phyloP scores from a whole-genome alignment of 331 rosid genomes.

The Acacia pycnantha region DNA sequence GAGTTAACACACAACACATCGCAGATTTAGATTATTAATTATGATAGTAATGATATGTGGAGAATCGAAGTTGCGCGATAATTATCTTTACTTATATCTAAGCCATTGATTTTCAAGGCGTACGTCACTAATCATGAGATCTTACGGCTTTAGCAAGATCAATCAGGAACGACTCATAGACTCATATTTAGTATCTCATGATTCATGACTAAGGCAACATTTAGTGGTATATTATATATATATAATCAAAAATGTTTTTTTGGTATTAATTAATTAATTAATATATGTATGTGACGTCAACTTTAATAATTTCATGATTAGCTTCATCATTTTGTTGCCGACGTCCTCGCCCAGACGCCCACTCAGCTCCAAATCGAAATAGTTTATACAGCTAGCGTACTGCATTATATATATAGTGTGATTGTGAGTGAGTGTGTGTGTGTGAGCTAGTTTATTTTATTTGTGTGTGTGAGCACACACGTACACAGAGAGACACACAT shows the following conservation, averaged over 20 bases:
- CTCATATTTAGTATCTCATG: too few relatives aligned
- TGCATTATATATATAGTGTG: neutral
- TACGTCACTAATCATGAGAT: neutral
- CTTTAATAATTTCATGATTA: neutral
- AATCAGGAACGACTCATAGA: neutral
- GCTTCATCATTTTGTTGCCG: neutral
- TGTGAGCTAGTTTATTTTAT: neutral
- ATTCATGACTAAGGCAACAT: neutral
- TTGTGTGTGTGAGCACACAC: neutral
- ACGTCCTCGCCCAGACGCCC: neutral
- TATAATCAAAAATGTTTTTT: neutral
- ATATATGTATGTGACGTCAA: neutral
- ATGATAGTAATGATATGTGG: neutral
- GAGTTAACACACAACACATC: neutral
- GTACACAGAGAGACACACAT: neutral
- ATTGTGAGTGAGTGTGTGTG: too few relatives aligned
- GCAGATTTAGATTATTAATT: neutral
- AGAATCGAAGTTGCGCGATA: conserved; percentile 20
- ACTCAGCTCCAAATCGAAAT: neutral
- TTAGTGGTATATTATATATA: neutral
- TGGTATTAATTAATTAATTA: too few relatives aligned
- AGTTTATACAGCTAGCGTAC: neutral
- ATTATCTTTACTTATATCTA: neutral
- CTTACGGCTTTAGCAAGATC: neutral
- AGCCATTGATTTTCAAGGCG: neutral